Evolutionary conservation across 805 yeast species (phyloP).

Genomic region (Wickerhamomyces ciferrii): DNA sequence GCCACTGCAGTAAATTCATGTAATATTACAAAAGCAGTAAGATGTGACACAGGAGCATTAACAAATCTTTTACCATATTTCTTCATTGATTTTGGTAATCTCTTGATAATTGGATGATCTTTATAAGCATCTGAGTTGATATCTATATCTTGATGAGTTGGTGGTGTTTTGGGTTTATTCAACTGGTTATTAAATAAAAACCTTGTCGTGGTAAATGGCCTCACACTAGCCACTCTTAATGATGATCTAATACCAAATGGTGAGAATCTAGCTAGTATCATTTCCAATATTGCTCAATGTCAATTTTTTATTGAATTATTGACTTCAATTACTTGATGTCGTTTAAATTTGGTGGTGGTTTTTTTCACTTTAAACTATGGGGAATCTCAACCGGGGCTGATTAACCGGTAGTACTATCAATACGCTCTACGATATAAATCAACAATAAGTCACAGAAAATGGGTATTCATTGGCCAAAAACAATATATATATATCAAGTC

Average conservation of each 20-base stretch:
- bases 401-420: too few species aligned
- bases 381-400: too few species aligned
- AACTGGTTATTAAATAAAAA: not conserved
- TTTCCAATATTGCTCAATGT: too few species aligned
- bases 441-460: too few species aligned
- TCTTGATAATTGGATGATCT: slow-evolving; percentile 21
- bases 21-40: slow-evolving; percentile 58
- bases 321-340: not conserved
- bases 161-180: not conserved
- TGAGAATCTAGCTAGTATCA: not conserved
- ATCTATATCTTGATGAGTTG: not conserved
- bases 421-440: too few species aligned
- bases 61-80: slow-evolving; percentile 46
- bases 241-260: not conserved
- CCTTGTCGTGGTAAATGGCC: not conserved
- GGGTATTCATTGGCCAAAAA: too few species aligned
- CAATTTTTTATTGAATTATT: not conserved
- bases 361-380: too few species aligned
- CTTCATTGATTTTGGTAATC: slow-evolving; percentile 44
- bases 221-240: not conserved
- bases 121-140: not conserved
- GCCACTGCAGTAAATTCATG: slow-evolving; percentile 75
- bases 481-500: too few species aligned
- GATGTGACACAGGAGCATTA: slow-evolving; percentile 54
- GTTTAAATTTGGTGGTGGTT: too few species aligned